phyloP scores from a whole-genome alignment of 176 grass and related monocot species.

The Miscanthus lutarioriparius region DNA sequence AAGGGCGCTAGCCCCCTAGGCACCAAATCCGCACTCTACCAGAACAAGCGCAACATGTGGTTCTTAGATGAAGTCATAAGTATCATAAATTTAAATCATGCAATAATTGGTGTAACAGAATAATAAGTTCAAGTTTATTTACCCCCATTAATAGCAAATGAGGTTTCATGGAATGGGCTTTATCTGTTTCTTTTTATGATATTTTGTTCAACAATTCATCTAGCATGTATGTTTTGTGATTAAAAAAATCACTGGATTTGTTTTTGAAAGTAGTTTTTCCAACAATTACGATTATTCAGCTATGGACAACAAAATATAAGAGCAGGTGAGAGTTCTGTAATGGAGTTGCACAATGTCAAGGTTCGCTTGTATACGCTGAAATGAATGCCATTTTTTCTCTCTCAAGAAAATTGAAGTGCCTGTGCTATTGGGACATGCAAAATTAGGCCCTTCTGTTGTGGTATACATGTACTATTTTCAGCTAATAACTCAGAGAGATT shows the following conservation, averaged over 20 bases:
- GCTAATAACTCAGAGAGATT: not conserved
- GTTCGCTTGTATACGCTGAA: not conserved
- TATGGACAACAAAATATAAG: not conserved
- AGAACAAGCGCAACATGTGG: not conserved
- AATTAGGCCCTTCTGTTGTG: slow-evolving; percentile 6
- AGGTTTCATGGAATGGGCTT: not conserved
- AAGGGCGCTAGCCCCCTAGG: too few relatives aligned
- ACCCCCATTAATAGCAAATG: too few relatives aligned
- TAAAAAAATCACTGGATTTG: not conserved
- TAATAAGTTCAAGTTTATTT: not conserved
- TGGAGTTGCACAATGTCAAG: not conserved
- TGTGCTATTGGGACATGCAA: not conserved
- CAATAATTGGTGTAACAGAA: not conserved
- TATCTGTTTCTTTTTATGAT: not conserved
- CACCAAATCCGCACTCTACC: too few relatives aligned
- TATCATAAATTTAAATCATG: not conserved
- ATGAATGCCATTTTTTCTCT: not conserved
- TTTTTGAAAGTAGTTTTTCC: not conserved
- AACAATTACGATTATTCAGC: not conserved
- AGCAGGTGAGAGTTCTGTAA: not conserved
- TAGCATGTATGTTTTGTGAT: not conserved
- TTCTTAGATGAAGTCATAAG: not conserved
- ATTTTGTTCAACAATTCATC: not conserved
- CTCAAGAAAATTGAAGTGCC: not conserved
- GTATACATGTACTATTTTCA: not conserved